Conservation (phyloP, 805 yeast genomes). For the Helenozyma baotianmanensis region DNA sequence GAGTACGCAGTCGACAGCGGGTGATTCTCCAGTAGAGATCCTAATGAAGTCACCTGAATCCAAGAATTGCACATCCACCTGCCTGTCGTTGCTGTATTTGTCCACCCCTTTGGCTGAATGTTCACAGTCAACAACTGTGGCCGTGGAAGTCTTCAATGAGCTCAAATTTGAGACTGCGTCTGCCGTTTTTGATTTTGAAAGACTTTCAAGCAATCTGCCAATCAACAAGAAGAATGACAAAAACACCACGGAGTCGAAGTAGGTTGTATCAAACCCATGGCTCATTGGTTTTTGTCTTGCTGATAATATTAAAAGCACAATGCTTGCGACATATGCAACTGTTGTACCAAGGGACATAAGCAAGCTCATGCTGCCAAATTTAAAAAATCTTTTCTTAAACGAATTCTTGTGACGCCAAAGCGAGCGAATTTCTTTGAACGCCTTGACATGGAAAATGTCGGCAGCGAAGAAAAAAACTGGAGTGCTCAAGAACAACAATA, state of each 20-base stretch:
- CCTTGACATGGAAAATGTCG: conserved; percentile 65
- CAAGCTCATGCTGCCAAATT: conserved; percentile 75
- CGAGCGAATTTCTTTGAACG: conserved; percentile 52
- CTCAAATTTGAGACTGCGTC: conserved; percentile 55
- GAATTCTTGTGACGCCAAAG: conserved; percentile 55
- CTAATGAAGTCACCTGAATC: conserved; percentile 50
- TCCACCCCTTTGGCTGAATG: too few species aligned
- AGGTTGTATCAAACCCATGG: conserved; percentile 54
- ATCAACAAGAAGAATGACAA: conserved; percentile 65
- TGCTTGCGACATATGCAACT: conserved; percentile 65
- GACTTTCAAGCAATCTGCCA: conserved; percentile 65
- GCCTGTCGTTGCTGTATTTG: conserved; percentile 22
- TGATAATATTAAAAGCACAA: conserved; percentile 48
- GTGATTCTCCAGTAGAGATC: conserved; percentile 53
- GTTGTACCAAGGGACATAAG: conserved; percentile 71
- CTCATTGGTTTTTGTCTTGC: conserved; percentile 23
- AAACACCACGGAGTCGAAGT: conserved; percentile 77
- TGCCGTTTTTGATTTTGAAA: conserved; percentile 64
- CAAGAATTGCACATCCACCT: conserved; percentile 38
- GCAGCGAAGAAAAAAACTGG: conserved; percentile 75
- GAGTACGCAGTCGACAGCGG: conserved; percentile 54
- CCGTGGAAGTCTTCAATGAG: conserved; percentile 46
- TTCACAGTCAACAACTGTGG: conserved; percentile 39
- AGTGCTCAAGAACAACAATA: conserved; percentile 58
- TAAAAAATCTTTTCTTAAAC: conserved; percentile 52